These are phyloP conservation scores for Populus simonii DNA, from an alignment of 345 rosid species.

Conservation along the genomic window DNA sequence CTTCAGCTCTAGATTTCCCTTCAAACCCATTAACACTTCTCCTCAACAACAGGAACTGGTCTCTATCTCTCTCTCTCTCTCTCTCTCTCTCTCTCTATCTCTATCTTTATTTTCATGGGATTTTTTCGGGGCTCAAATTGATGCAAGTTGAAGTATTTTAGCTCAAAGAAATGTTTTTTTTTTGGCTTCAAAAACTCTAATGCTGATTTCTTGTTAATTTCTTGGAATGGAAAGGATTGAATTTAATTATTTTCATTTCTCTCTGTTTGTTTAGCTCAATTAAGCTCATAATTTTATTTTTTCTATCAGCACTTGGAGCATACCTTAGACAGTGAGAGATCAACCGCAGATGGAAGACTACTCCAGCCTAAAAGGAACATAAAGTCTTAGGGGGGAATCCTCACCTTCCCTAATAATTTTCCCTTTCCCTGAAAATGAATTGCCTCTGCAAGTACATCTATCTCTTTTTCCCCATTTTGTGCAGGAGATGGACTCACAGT, in stretches of 20 bases:
- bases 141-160: not conserved
- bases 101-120: not conserved
- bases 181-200: not conserved
- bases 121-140: not conserved
- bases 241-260: not conserved
- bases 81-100: conserved; percentile 9
- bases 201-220: not conserved
- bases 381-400: too few relatives aligned
- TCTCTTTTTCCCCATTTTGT: conserved; percentile 7
- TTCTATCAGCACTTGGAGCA: not conserved
- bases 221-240: not conserved
- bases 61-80: conserved; percentile 3
- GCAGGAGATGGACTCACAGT: conserved; percentile 63
- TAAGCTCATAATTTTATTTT: not conserved
- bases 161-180: not conserved
- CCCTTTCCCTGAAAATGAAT: not conserved
- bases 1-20: conserved; percentile 33
- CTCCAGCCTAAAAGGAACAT: too few relatives aligned
- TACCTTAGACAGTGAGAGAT: too few relatives aligned
- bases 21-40: conserved; percentile 22
- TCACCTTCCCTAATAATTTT: not conserved
- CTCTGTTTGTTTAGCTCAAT: not conserved
- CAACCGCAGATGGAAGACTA: too few relatives aligned
- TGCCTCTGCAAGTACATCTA: not conserved
- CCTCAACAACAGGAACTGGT: conserved; percentile 29